Evolutionary conservation across 768 basidiomycete genomes (phyloP), one percentile per base, ranked within the genome.

Genomic region (Tylopilus intermedius): DNA sequence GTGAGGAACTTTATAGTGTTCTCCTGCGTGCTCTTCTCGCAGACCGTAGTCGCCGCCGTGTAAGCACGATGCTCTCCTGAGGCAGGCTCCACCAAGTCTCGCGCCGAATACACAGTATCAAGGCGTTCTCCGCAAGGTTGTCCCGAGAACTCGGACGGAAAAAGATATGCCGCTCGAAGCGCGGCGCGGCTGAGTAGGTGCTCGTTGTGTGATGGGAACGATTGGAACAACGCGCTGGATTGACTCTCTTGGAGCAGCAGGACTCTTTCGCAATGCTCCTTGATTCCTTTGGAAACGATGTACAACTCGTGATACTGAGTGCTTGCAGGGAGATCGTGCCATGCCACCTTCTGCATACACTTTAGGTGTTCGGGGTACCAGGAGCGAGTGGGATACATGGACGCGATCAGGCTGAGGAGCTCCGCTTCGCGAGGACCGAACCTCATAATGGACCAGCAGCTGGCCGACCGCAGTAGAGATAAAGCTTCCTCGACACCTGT

Each of bases 401-500:
- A 50, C 6, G 58, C 56, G 29, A 79, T 75, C 38, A 60, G 50
- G 8, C 54, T 52, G n/a, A 80, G 59, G 37, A 76, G 61, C 14
- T 59, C 51, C 5, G 60, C 45, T 13, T 76, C 72, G 4, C 59
- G 56, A 5, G 38, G 0, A 11, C 52, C 53, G n/a, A 77, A 62
- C 44, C 51, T 61, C 63, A 73, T 70, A 50, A 80, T 78, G 0
- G 79, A 77, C 30, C 56, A 62, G 37, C 65, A 72, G 8, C 62
- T 56, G 13, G 75, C 70, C 0, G 74, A 76, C 8, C 53, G 56
- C 24, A 80, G 61, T 38, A 72, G 58, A 43, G 64, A 57, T 18
- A 79, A 57, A 1, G 77, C 77, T 45, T 79, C 69, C 39, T 75
- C 71, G 1, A 72, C 71, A 5, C 79, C 79, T 0, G 74, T 75